phyloP scores from a whole-genome alignment of 148 eudicot species.

The Silene latifolia region DNA sequence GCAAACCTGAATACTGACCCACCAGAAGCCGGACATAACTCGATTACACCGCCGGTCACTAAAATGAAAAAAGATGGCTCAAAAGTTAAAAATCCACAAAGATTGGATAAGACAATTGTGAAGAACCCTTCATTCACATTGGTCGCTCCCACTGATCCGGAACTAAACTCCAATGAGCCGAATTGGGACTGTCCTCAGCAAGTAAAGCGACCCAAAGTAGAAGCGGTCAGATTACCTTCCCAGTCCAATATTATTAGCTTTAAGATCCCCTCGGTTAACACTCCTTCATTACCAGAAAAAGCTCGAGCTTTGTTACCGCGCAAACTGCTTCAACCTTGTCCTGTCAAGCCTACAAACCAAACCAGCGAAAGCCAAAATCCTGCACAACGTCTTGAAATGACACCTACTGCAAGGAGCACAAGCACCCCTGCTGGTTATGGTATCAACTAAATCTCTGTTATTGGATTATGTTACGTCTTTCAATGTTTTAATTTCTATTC shows the following conservation, averaged over 20 bases:
- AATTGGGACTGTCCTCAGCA: constrained; percentile 1
- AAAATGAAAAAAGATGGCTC: not conserved
- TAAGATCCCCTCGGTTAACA: not conserved
- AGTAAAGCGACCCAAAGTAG: constrained; percentile 8
- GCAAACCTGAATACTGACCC: not conserved
- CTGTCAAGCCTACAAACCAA: not conserved
- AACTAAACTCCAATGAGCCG: not conserved
- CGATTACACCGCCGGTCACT: no score
- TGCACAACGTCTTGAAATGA: no score
- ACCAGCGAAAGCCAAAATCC: not conserved
- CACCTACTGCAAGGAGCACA: constrained; percentile 6
- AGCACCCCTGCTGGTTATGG: constrained; percentile 15
- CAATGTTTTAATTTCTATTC: not conserved
- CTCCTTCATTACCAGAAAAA: not conserved
- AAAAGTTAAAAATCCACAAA: not conserved
- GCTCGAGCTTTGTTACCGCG: not conserved
- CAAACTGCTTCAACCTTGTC: constrained; percentile 5
- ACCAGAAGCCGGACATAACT: no score
- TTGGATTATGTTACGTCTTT: not conserved
- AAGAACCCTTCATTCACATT: not conserved
- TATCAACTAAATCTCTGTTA: constrained; percentile 11
- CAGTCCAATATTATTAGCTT: constrained; percentile 9
- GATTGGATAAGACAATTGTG: not conserved
- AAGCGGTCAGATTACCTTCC: not conserved
- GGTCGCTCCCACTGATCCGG: not conserved